A percentile compares a stretch with the other conserved stretches of the same genome.
phyloP scores from a whole-genome alignment of 331 rosid species.

The Stylosanthes scabra region DNA sequence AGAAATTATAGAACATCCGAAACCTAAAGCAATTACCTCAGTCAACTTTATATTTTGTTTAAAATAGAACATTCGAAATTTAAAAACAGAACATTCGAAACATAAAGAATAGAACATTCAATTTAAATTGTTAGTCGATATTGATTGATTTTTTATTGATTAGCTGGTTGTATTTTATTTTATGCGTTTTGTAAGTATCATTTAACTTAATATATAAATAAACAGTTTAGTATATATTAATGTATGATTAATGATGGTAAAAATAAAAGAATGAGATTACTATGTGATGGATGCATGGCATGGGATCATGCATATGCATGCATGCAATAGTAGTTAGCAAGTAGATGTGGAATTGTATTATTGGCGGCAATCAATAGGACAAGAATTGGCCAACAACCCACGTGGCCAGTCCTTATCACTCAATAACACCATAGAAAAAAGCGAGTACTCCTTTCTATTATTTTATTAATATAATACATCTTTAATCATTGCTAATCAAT shows the following conservation, averaged over 20 bases:
- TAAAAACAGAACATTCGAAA: too few species aligned
- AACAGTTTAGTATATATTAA: too few species aligned
- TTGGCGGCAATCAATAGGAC: conserved; percentile 47
- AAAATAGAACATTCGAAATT: too few species aligned
- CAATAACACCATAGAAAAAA: conserved; percentile 36
- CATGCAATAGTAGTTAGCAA: conserved; percentile 4
- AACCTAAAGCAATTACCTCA: too few species aligned
- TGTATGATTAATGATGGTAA: neutral
- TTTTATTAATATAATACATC: neutral
- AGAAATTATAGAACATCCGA: too few species aligned
- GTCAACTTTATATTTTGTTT: too few species aligned
- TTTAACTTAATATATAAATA: too few species aligned
- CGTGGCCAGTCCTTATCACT: conserved; percentile 58
- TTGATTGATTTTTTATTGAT: too few species aligned
- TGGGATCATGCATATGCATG: neutral
- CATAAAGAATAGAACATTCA: too few species aligned
- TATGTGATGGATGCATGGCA: neutral
- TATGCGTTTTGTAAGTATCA: too few species aligned
- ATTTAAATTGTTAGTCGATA: too few species aligned
- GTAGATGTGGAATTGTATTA: neutral
- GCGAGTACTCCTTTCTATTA: conserved; percentile 23
- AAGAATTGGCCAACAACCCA: conserved; percentile 72
- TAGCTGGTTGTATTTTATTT: too few species aligned
- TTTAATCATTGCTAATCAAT: neutral
- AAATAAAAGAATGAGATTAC: neutral